Base-by-base conservation (phyloP, 2,329 filamentous ascomycete species). In the Xylaria sp. region DNA sequence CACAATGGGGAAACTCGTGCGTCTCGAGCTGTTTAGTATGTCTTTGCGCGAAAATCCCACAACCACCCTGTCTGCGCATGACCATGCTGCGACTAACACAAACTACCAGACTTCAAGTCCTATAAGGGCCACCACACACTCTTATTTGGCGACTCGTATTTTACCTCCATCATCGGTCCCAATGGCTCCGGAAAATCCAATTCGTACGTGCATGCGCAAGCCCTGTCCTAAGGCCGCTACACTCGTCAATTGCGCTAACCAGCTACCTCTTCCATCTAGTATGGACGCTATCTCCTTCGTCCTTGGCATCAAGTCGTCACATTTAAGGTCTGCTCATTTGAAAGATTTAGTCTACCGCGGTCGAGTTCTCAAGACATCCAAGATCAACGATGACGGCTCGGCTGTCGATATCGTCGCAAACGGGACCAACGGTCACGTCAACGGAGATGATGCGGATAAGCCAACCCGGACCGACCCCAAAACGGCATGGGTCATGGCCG, bases 261-360 rank as follows among this genome's bases (percentile, higher is more conserved):
- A 46, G 38, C 44, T 20, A 3, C 42, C 48, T 17, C 26, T 48
- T 31, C 65, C 57, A 23, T 73, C 26, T 77, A 97, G 93, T 68
- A 99, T 99, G 96, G 96, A 99, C 80, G 96, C 96, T 74, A 99
- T 99, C 75, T 99, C 96, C 73, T 99, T 99, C 81, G 96, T 99
- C 68, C 88, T 99, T 66, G 96, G 96, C 73, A 98, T 99, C 80
- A 97, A 98, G 80, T 99, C 96, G 3, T 97, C 95, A n/a, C 95
- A 98, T 80, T 86, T 99, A 63, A 93, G 96, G 76, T 99, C 97
- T 3, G 90, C 93, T 42, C 94, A 98, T 77, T 88, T 99, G 28
- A 93, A 93, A 81, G 96, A 99, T 79, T 88, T 99, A 42, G 93
- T 99, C 63, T 99, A 99, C 80, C 94, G 96, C 73, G 97, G 96